Base-by-base conservation (phyloP, 352 stramenopile genomes). In the Thraustotheca clavata region DNA sequence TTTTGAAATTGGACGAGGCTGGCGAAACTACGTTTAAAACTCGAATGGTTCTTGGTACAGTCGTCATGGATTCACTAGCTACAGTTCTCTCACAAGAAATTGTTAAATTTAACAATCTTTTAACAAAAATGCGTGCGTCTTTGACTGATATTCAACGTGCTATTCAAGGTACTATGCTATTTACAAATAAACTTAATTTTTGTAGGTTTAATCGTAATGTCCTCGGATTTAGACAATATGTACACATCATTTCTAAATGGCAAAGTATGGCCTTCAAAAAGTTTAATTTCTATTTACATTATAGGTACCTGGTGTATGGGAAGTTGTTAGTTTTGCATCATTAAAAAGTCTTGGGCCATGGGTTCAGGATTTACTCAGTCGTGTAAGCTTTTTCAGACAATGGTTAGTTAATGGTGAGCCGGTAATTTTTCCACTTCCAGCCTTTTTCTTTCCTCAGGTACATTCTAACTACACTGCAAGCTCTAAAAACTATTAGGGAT, bases 361-460 rank as follows among this genome's bases (percentile, higher is more conserved):
- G 92, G 86, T 96, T 14, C 83, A 89, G 31, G 91, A 98, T 60
- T 67, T 98, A 62, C 67, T 90, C 33, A 67, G 81, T 12, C 84
- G 94, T 12, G 88, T 98, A 16, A 69, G 62, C n/a, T 98, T 98
- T 72, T 96, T 98, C 72, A 79, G 87, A 4, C 59, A 67, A 33
- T 98, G 94, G 94, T 72, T 98, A 4, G 46, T 84, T 1, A 62
- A 91, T n/a, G 94, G 94, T n/a, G 86, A 97, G 63, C 94, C 94
- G 0, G 71, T 80, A 0, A 79, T 88, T 16, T 98, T 98, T 67
- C 77, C 87, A 26, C 76, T 98, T 7, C 87, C 91, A 43, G 89
- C 94, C 3, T 98, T 98, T 71, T 98, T 97, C 76, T 98, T 98
- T 65, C 94, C 92, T 1, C 93, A 98, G 69, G 77, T 66, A 35